phyloP scores from a whole-genome alignment of 805 yeast genomes.

The Lipomyces yamanashiensis region DNA sequence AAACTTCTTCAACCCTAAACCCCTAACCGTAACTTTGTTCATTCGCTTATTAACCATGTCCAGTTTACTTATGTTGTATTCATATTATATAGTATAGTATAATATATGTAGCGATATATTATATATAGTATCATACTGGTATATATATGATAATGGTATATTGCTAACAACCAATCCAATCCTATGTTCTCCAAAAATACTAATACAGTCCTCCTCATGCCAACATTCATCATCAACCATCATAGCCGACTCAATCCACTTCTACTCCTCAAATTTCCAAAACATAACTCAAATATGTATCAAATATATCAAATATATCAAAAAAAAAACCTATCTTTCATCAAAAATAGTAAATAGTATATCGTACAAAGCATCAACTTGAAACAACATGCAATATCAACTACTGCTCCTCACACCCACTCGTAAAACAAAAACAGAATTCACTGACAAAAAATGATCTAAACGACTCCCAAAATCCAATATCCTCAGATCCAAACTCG shows the following conservation, averaged over 20 bases:
- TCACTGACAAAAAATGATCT: conserved; percentile 28
- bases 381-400: not conserved
- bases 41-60: too few relatives aligned
- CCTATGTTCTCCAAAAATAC: not conserved
- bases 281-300: too few relatives aligned
- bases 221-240: not conserved
- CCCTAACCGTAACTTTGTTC: not conserved
- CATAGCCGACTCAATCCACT: too few relatives aligned
- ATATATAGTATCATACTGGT: not conserved
- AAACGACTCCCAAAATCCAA: conserved; percentile 31
- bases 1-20: conserved; percentile 4
- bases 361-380: not conserved
- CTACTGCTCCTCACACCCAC: conserved; percentile 2
- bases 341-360: too few relatives aligned
- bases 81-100: not conserved
- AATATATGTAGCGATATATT: too few relatives aligned
- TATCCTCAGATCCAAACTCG: conserved; percentile 24
- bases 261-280: too few relatives aligned
- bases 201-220: not conserved
- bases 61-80: too few relatives aligned
- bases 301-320: too few relatives aligned
- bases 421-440: conserved; percentile 28
- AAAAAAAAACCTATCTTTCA: too few relatives aligned
- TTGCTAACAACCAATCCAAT: not conserved
- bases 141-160: not conserved